phyloP scores from a whole-genome alignment of 2,329 filamentous ascomycete genomes.

The Penicillium sp. region DNA sequence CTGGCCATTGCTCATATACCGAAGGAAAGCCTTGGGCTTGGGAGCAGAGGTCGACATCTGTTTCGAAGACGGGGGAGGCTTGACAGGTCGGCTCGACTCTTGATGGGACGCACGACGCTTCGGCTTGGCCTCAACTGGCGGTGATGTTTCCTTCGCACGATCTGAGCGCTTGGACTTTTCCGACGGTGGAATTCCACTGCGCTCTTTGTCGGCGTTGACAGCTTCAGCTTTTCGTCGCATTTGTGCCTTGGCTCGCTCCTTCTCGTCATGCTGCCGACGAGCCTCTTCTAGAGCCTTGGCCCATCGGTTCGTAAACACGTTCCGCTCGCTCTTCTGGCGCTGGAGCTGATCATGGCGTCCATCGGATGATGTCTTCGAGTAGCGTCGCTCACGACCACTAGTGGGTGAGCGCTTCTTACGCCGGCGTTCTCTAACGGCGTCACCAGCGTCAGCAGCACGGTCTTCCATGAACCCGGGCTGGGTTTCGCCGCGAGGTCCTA shows the following conservation, averaged over 20 bases:
- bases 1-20: constrained; percentile 39
- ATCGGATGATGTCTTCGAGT: constrained; percentile 38
- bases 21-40: constrained; percentile 27
- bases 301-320: constrained; percentile 34
- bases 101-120: constrained; percentile 17
- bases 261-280: constrained; percentile 34
- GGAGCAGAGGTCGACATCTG: constrained; percentile 17
- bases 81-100: constrained; percentile 20
- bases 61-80: constrained; percentile 29
- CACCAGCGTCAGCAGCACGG: constrained; percentile 9
- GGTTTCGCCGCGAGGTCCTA: constrained; percentile 2
- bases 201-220: constrained; percentile 20
- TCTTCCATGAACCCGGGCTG: constrained; percentile 3
- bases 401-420: constrained; percentile 32
- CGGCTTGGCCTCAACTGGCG: constrained; percentile 7
- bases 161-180: constrained; percentile 19
- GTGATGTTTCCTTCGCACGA: constrained; percentile 14
- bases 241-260: constrained; percentile 23
- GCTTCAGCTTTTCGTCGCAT: constrained; percentile 20
- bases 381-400: constrained; percentile 31
- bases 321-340: constrained; percentile 33
- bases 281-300: constrained; percentile 35
- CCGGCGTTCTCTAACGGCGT: constrained; percentile 19
- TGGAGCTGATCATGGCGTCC: constrained; percentile 27
- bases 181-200: constrained; percentile 11